A percentile compares a stretch with the other conserved stretches of the same genome.
Conservation (phyloP, 1,284 basidiomycete genomes). For the Ustilago nuda region DNA sequence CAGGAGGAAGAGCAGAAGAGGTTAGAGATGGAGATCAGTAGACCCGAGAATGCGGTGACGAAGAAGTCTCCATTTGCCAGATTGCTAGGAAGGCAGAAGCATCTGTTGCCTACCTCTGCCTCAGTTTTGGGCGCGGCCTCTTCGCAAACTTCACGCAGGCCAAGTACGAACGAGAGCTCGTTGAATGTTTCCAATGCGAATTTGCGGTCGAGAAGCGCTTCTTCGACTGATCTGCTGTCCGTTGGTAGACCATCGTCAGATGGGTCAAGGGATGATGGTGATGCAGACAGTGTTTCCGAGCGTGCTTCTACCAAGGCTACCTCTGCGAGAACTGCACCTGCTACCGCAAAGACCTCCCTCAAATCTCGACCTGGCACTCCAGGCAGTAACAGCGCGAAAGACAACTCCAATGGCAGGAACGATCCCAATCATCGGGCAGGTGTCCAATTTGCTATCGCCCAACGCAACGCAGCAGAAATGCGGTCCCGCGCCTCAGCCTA, state of each 20-base stretch:
- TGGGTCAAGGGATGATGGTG: slow-evolving; percentile 29
- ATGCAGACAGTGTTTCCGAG: slow-evolving; percentile 16
- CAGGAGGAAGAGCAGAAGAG: slow-evolving; percentile 50
- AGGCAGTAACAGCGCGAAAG: slow-evolving; percentile 14
- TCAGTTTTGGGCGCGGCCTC: slow-evolving; percentile 7
- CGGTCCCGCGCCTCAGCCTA: slow-evolving; percentile 71
- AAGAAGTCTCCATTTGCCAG: slow-evolving; percentile 52
- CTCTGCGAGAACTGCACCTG: not conserved
- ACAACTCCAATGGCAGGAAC: not conserved
- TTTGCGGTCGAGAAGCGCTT: not conserved
- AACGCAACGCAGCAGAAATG: slow-evolving; percentile 69
- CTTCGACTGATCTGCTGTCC: slow-evolving; percentile 21
- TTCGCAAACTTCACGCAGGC: slow-evolving; percentile 5
- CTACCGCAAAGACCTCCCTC: slow-evolving; percentile 15
- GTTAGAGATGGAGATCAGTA: slow-evolving; percentile 20
- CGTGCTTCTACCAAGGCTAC: slow-evolving; percentile 12
- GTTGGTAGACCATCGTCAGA: slow-evolving; percentile 27
- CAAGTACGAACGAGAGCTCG: slow-evolving; percentile 25
- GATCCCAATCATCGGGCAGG: slow-evolving; percentile 21
- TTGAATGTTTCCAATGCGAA: not conserved
- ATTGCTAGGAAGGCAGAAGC: slow-evolving; percentile 31
- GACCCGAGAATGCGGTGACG: slow-evolving; percentile 10
- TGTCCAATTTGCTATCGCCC: slow-evolving; percentile 53
- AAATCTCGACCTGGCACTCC: slow-evolving; percentile 36
- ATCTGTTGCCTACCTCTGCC: slow-evolving; percentile 11